These are phyloP conservation scores for Guadua angustifolia DNA, from an alignment of 176 grass and related monocot genomes.

Conservation along the genomic window DNA sequence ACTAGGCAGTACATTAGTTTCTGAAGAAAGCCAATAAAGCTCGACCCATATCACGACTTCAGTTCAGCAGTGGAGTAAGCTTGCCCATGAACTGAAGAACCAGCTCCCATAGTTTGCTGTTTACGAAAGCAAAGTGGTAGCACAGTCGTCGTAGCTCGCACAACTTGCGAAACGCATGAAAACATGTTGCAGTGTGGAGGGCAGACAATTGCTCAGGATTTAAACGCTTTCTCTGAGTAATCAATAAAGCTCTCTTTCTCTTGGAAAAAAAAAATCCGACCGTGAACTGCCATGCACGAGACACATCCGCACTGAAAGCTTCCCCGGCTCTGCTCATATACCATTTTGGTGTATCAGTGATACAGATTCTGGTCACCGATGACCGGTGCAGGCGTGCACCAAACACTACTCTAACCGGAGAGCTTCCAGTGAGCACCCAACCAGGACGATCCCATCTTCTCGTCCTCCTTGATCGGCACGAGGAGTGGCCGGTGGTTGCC, in stretches of 20 bases:
- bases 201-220: no score
- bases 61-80: background rate
- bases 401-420: constrained; percentile 7
- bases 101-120: no score
- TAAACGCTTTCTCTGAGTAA: no score
- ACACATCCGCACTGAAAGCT: background rate
- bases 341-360: background rate
- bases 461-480: background rate
- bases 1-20: no score
- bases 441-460: constrained; percentile 16
- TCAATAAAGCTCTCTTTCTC: no score
- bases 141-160: background rate
- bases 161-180: no score
- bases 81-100: background rate
- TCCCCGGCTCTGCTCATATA: background rate
- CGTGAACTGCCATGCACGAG: background rate
- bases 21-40: background rate
- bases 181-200: no score
- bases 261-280: no score
- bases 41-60: background rate
- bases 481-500: constrained; percentile 33
- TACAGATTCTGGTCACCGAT: background rate
- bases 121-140: no score
- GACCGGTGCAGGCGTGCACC: constrained; percentile 13
- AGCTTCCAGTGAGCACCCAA: constrained; percentile 29